These are phyloP conservation scores for Nicotiana attenuata DNA, from an alignment of 257 asterid genomes.

Conservation along the genomic window DNA sequence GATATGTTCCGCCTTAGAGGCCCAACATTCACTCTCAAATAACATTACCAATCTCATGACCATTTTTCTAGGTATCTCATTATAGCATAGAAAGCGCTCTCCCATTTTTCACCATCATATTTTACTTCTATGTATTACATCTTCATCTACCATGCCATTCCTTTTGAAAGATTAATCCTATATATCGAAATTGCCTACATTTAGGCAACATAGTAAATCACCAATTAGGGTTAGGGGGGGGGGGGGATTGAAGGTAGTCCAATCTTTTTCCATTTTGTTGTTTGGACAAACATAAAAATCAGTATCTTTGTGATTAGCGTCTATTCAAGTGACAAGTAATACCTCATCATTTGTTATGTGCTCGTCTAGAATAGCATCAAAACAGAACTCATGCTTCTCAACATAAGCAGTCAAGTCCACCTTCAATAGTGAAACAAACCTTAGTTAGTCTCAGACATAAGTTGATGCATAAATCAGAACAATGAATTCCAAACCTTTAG, in stretches of 20 bases:
- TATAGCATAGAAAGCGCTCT: background rate
- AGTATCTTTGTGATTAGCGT: background rate
- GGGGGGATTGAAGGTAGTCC: background rate
- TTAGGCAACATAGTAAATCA: background rate
- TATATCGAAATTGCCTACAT: background rate
- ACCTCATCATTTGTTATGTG: conserved; percentile 96
- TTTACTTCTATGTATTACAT: background rate
- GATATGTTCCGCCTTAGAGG: background rate
- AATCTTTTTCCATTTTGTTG: background rate
- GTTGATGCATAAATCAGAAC: background rate
- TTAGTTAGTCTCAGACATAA: conserved; percentile 19
- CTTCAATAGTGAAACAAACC: conserved; percentile 39
- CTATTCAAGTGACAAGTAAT: conserved; percentile 4
- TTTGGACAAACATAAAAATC: background rate
- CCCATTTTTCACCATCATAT: background rate
- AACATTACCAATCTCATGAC: background rate
- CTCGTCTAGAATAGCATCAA: conserved; percentile 97
- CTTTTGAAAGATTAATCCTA: background rate
- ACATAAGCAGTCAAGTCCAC: conserved; percentile 99
- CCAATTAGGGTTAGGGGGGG: background rate
- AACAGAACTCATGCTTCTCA: conserved; percentile 96
- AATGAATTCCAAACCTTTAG: conserved; percentile 56
- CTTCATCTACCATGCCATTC: background rate
- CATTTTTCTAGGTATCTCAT: background rate
- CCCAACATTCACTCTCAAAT: background rate